Base-by-base conservation (phyloP, 148 eudicot genomes). In the Rhododendron molle region DNA sequence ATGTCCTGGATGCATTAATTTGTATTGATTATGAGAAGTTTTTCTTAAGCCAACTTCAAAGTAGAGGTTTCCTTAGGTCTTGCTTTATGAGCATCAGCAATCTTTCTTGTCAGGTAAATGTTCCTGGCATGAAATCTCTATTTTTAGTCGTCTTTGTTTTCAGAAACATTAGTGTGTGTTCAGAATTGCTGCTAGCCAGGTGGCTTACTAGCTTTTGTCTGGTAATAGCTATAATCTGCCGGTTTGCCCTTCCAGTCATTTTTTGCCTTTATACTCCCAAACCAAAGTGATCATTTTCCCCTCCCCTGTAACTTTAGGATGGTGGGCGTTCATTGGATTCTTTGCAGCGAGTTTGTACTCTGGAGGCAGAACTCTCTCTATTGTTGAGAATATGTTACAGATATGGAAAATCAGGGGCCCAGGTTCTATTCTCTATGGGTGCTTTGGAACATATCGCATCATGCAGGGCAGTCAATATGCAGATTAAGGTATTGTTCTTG, bases 61-160 rank as follows among this genome's bases (percentile, higher is more conserved):
- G 98, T 87, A 92, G 99, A 93, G 99, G 98, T 83, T 97, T 97
- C 88, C 92, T 97, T 76, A 92, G 99, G 89, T 92, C 94, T 81
- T 97, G 99, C 92, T 89, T 97, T 74, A 90, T 88, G 89, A 95
- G 90, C 90, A 93, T 97, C 92, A 92, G 94, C 87, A 97, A 92
- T 88, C 87, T 91, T 81, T 92, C 98, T 44, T 91, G 85, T 87
- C 95, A 92, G 99, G 99, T 95, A 82, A 60, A 87, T 87, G 56
- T 67, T 78, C 26, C 30, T 79, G 7, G 65, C 44, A 30, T 81
- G 69, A 40, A 23, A 7, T 38, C 30, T 28, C 10, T 28, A 16
- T 74, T 30, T 60, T n/a, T 9, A 50, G 20, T 52, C 8, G 0
- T 80, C 13, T 0, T 81, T 30, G 18, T 40, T 32, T 9, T 49